Percentiles rank a stretch among this genome's conserved stretches.
phyloP scores from a whole-genome alignment of 129 eudicot species.

The Flaveria robusta region DNA sequence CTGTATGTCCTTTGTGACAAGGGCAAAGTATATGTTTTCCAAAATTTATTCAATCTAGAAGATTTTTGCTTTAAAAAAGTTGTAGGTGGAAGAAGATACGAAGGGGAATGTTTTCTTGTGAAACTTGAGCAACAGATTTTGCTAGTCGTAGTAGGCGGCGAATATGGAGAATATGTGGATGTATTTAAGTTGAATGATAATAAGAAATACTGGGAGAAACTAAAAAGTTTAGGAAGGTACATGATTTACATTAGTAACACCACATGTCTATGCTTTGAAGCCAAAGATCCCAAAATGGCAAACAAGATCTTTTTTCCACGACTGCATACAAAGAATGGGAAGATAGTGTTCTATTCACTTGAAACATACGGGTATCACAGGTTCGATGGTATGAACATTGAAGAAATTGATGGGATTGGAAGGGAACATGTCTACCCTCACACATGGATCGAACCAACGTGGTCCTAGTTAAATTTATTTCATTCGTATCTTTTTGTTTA shows the following conservation, averaged over 20 bases:
- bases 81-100: not conserved
- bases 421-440: not conserved
- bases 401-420: not conserved
- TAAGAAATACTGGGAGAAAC: slow-evolving; percentile 2
- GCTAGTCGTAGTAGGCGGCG: not conserved
- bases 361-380: slow-evolving; percentile 1
- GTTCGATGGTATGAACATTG: not conserved
- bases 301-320: slow-evolving; percentile 32
- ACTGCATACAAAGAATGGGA: not conserved
- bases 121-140: slow-evolving; percentile 6
- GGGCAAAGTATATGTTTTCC: not conserved
- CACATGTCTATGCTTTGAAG: slow-evolving; percentile 1
- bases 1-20: not conserved
- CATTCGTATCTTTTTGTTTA: not conserved
- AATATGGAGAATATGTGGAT: slow-evolving; percentile 7
- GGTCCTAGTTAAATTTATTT: slow-evolving; percentile 10
- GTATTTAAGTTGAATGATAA: slow-evolving; percentile 25
- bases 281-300: slow-evolving; percentile 5
- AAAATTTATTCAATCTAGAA: not conserved
- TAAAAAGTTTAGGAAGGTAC: slow-evolving; percentile 18
- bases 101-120: not conserved
- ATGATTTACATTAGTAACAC: slow-evolving; percentile 11
- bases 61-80: not conserved
- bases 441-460: slow-evolving; percentile 24
- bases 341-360: slow-evolving; percentile 35